Evolutionary conservation across 306 rosid genomes (phyloP).

Genomic region (Prosopis cineraria): DNA sequence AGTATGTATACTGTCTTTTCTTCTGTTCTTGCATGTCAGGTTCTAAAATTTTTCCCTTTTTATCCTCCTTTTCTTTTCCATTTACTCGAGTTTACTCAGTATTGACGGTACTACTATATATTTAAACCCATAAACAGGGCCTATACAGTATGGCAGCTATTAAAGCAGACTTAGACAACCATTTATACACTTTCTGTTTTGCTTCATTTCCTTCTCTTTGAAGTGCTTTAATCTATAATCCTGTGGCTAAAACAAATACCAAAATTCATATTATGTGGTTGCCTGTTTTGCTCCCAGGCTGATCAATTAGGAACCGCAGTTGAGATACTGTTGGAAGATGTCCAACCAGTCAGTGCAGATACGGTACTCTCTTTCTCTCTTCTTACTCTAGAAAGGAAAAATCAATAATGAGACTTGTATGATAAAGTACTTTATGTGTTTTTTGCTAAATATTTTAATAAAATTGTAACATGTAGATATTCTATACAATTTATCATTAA

Average conservation of each 20-base stretch:
- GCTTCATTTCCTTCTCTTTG: background rate
- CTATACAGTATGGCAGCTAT: background rate
- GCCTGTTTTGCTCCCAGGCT: conserved; percentile 56
- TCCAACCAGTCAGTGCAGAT: conserved; percentile 81
- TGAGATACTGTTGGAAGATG: conserved; percentile 67
- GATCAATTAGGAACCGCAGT: conserved; percentile 80
- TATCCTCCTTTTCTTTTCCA: background rate
- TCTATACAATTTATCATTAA: background rate
- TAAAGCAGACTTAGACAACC: background rate
- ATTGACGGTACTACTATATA: background rate
- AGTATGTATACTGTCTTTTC: conserved; percentile 47
- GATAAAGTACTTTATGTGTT: background rate
- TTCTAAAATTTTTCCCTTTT: background rate
- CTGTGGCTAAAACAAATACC: background rate
- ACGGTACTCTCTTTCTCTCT: conserved; percentile 47
- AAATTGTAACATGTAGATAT: background rate
- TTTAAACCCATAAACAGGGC: no score
- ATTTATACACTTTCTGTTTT: conserved; percentile 8
- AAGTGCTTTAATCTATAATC: background rate
- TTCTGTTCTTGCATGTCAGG: conserved; percentile 1
- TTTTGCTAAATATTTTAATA: background rate
- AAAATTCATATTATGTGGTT: conserved; percentile 14
- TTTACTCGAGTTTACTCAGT: background rate
- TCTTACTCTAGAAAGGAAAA: background rate
- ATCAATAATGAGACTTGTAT: background rate